Conservation (phyloP, 495 filamentous ascomycete species). For the Clavariopsis aquatica region DNA sequence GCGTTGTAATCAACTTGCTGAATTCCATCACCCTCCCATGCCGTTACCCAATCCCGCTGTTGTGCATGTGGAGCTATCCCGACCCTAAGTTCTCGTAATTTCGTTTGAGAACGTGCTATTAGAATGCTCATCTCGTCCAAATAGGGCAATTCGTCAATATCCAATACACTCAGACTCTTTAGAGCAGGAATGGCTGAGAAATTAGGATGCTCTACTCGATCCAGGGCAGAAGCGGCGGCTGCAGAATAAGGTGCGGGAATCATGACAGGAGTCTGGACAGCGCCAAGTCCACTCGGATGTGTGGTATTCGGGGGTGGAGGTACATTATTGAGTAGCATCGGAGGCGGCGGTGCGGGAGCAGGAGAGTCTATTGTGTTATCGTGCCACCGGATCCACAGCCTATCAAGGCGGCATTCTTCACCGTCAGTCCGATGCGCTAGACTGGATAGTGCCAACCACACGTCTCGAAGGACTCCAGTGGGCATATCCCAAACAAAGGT, state of each 20-base stretch:
- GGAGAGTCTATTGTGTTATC: constrained; percentile 60
- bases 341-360: constrained; percentile 40
- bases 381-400: constrained; percentile 88
- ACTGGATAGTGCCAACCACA: constrained; percentile 81
- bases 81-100: constrained; percentile 73
- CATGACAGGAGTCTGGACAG: constrained; percentile 26
- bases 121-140: constrained; percentile 85
- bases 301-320: constrained; percentile 32
- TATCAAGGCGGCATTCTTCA: constrained; percentile 68
- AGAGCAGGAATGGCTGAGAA: constrained; percentile 83
- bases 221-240: constrained; percentile 45
- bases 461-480: constrained; percentile 81
- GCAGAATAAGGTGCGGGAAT: constrained; percentile 30
- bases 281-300: constrained; percentile 30
- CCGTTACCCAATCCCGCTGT: constrained; percentile 58
- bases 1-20: constrained; percentile 59
- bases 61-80: constrained; percentile 69
- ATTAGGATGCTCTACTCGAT: constrained; percentile 76
- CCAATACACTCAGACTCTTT: constrained; percentile 77
- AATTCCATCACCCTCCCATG: constrained; percentile 60
- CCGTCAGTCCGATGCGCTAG: constrained; percentile 63
- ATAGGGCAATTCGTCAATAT: constrained; percentile 87
- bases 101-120: constrained; percentile 68
- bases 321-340: constrained; percentile 43
- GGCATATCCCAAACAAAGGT: constrained; percentile 97